Conservation (phyloP, 2,329 filamentous ascomycete species). For the Fusarium staphyleae region DNA sequence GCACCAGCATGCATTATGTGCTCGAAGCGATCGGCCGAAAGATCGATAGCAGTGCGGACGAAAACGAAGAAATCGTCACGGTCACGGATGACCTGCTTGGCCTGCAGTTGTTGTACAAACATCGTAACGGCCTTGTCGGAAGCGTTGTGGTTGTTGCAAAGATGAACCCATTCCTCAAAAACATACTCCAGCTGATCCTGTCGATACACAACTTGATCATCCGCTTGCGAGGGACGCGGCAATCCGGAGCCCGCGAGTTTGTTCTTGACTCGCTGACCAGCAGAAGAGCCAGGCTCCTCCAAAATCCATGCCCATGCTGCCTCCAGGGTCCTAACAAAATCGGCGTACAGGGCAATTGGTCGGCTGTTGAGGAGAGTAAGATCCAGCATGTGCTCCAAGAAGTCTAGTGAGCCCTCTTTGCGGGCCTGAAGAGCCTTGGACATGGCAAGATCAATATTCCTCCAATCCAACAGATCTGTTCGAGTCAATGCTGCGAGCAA, state of each 20-base stretch:
- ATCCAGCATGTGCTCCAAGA: constrained; percentile 81
- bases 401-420: constrained; percentile 75
- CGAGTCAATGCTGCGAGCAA: constrained; percentile 64
- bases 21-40: constrained; percentile 80
- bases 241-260: constrained; percentile 58
- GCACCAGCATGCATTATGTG: constrained; percentile 69
- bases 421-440: constrained; percentile 75
- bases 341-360: constrained; percentile 79
- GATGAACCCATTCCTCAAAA: constrained; percentile 92
- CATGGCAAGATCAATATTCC: constrained; percentile 73
- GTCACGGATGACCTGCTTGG: constrained; percentile 73
- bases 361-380: constrained; percentile 79
- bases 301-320: constrained; percentile 82
- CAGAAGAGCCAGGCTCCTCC: constrained; percentile 70
- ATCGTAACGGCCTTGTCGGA: constrained; percentile 74
- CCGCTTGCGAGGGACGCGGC: constrained; percentile 51
- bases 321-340: constrained; percentile 84
- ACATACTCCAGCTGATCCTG: constrained; percentile 92
- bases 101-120: constrained; percentile 86
- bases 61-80: constrained; percentile 82
- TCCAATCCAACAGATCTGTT: constrained; percentile 69
- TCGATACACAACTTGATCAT: constrained; percentile 60
- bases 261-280: constrained; percentile 75
- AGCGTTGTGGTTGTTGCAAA: constrained; percentile 78
- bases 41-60: constrained; percentile 80